phyloP scores from a whole-genome alignment of 768 basidiomycete species.

The Strobilomyces confusus region DNA sequence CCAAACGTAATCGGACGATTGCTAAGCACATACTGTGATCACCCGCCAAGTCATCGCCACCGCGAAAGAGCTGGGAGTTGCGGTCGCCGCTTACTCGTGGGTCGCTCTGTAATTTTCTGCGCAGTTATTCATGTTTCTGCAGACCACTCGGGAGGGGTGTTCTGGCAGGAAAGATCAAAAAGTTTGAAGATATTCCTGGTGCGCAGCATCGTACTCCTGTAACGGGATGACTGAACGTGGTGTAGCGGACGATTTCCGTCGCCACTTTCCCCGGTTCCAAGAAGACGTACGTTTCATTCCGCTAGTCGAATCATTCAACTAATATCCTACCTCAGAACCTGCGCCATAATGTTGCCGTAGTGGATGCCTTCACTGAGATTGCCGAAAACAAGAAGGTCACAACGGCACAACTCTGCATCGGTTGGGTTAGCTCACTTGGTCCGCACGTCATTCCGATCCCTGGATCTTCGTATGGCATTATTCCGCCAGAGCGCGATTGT shows the following conservation, averaged over 20 bases:
- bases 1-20: neutral
- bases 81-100: slow-evolving; percentile 58
- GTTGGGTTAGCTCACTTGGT: slow-evolving; percentile 40
- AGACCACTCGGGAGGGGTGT: slow-evolving; percentile 51
- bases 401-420: slow-evolving; percentile 40
- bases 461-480: slow-evolving; percentile 38
- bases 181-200: slow-evolving; percentile 32
- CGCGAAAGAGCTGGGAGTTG: slow-evolving; percentile 49
- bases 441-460: slow-evolving; percentile 47
- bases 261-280: slow-evolving; percentile 38
- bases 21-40: slow-evolving; percentile 1
- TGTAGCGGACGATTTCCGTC: slow-evolving; percentile 38
- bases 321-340: slow-evolving; percentile 28
- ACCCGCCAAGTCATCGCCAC: slow-evolving; percentile 44
- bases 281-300: slow-evolving; percentile 31
- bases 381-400: slow-evolving; percentile 42
- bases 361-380: slow-evolving; percentile 38
- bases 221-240: slow-evolving; percentile 5
- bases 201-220: neutral
- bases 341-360: slow-evolving; percentile 39
- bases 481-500: neutral
- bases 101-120: slow-evolving; percentile 11
- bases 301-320: neutral
- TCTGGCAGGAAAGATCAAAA: slow-evolving; percentile 46
- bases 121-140: neutral